Conservation (phyloP, 192 early-diverging fungal species). For the Lobulomyces angularis region DNA sequence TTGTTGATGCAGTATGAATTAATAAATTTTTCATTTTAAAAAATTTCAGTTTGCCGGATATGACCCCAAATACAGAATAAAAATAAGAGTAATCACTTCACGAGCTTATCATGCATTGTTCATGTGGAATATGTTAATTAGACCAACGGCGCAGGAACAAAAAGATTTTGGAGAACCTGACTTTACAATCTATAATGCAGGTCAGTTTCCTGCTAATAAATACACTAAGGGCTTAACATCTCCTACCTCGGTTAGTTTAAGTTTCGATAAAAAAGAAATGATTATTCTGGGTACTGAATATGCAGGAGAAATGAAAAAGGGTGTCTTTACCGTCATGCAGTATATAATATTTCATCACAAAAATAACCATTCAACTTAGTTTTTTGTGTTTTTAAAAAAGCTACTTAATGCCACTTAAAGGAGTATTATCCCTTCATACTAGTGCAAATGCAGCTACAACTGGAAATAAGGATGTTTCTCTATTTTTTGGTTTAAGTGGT, state of each 20-base stretch:
- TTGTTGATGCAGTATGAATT: constrained; percentile 98
- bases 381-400: constrained; percentile 46
- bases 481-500: constrained; percentile 97
- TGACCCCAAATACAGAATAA: constrained; percentile 96
- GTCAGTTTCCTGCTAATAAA: constrained; percentile 24
- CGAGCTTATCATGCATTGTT: constrained; percentile 93
- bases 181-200: constrained; percentile 96
- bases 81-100: constrained; percentile 87
- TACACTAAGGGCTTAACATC: constrained; percentile 75
- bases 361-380: neutral
- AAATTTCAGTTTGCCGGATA: constrained; percentile 92
- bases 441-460: constrained; percentile 82
- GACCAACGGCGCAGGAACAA: constrained; percentile 81
- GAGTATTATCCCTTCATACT: constrained; percentile 80
- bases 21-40: no score
- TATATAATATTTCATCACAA: no score
- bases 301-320: constrained; percentile 99
- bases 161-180: constrained; percentile 87
- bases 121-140: constrained; percentile 99
- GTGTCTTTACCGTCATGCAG: constrained; percentile 22
- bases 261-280: constrained; percentile 91
- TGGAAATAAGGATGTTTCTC: constrained; percentile 84
- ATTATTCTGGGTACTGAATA: constrained; percentile 96
- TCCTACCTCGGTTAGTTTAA: constrained; percentile 78
- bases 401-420: constrained; percentile 92